Evolutionary conservation across 345 rosid genomes (phyloP).

Genomic region (Sisymbrium altissimum): DNA sequence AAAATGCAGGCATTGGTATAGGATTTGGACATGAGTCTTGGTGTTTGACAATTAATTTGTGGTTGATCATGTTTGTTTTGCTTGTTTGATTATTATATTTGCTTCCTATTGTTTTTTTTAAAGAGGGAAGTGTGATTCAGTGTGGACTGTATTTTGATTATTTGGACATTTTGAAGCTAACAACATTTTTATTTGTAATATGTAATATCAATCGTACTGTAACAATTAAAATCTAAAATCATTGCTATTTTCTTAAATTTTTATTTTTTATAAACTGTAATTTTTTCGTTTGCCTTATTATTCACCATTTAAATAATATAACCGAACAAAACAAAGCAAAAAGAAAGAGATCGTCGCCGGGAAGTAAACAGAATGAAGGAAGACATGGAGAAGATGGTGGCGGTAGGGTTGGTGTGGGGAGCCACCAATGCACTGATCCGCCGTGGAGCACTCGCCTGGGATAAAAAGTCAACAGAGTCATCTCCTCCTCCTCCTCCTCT

Average conservation of each 20-base stretch:
- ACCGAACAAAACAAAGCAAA: not conserved
- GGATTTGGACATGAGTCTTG: slow-evolving; percentile 28
- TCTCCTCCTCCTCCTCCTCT: slow-evolving; percentile 26
- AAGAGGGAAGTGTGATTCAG: slow-evolving; percentile 21
- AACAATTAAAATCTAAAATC: too few species aligned
- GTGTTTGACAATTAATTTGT: slow-evolving; percentile 24
- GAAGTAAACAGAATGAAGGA: slow-evolving; percentile 34
- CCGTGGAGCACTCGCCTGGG: slow-evolving; percentile 90
- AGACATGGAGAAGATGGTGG: slow-evolving; percentile 80
- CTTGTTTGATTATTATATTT: too few species aligned
- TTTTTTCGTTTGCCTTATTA: too few species aligned
- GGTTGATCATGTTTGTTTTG: slow-evolving; percentile 29
- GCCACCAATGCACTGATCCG: slow-evolving; percentile 89
- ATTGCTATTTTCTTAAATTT: too few species aligned
- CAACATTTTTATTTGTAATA: slow-evolving; percentile 10
- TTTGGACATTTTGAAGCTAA: slow-evolving; percentile 2
- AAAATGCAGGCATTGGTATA: slow-evolving; percentile 23
- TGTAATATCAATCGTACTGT: too few species aligned
- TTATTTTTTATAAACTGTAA: too few species aligned
- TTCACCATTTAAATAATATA: too few species aligned
- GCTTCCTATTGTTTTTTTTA: slow-evolving; percentile 7
- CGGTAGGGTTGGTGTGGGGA: slow-evolving; percentile 89
- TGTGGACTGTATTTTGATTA: not conserved
- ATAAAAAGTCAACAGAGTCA: slow-evolving; percentile 24
- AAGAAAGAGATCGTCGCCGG: not conserved